Evolutionary conservation across 2,329 filamentous ascomycete genomes (phyloP), one percentile per base, ranked within the genome.

Genomic region (Tolypocladium amazonense): DNA sequence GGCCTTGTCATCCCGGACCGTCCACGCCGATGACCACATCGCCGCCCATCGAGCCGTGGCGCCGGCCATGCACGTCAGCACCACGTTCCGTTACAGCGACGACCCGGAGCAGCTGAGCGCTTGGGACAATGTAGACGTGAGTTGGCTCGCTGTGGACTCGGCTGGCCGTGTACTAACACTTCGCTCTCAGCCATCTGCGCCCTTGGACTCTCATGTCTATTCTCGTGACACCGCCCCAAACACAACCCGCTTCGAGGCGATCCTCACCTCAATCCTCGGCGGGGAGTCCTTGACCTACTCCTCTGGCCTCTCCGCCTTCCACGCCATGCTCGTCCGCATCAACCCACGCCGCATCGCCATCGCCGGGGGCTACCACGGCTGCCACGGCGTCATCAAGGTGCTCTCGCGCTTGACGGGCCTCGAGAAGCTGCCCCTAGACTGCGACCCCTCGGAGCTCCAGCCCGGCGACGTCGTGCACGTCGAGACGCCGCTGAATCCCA

Each of bases 401-500:
- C 80, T 95, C 65, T 75, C 81, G 61, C 89, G 90, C 63, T 83
- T 97, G 56, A 90, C 87, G 33, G 88, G 88, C 0, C 82, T 96
- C 33, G 75, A 87, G 70, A 82, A 88, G 65, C 79, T 97, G 2
- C 81, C 86, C 27, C 81, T 97, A 18, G 83, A 88, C 67, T 89
- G 85, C 68, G 78, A 85, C 11, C 78, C 81, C 18, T 82, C 84
- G 47, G 82, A 86, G 39, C 79, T 97, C 3, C 80, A 85, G 30
- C 76, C 83, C 3, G 93, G 93, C 3, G 94, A 97, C 71, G 78
- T 97, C 3, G 81, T 99, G 57, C 90, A 96, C 71, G 80, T 97
- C 57, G 94, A 99, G 77, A 97, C 93, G 5, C 94, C 94, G 0
- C 79, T 97, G 45, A 99, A 99, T 73, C 94, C 94, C 0, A 88